A percentile compares a stretch with the other conserved stretches of the same genome.
phyloP scores from a whole-genome alignment of 495 filamentous ascomycete species.

The Trypethelium eluteriae region DNA sequence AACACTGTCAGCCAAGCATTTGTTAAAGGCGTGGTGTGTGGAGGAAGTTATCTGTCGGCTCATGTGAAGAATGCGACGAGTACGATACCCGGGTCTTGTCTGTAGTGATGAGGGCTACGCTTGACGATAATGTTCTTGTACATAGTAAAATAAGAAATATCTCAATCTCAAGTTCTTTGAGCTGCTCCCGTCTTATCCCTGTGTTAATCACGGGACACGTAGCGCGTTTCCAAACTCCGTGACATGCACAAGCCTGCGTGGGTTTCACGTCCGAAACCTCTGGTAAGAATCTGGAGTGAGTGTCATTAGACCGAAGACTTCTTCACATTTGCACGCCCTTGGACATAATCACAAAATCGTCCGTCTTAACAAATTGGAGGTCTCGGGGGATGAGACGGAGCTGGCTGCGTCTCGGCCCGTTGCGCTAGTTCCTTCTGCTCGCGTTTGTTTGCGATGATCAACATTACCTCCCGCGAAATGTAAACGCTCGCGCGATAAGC shows the following conservation, averaged over 20 bases:
- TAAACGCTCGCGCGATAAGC: slow-evolving; percentile 26
- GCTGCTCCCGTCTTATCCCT: neutral
- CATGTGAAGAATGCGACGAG: slow-evolving; percentile 6
- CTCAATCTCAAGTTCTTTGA: no score
- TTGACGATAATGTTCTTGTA: no score
- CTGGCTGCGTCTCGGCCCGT: neutral
- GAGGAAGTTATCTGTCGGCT: slow-evolving; percentile 16
- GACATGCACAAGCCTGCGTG: neutral
- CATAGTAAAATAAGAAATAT: no score
- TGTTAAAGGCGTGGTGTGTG: slow-evolving; percentile 50
- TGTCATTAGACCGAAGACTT: neutral
- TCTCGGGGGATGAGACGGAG: neutral
- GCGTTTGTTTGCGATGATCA: slow-evolving; percentile 5
- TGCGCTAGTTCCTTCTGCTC: neutral
- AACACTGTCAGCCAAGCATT: slow-evolving; percentile 54
- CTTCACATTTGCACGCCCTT: neutral
- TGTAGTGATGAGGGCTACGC: neutral
- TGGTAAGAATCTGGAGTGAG: neutral
- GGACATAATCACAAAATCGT: neutral
- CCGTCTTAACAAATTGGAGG: neutral
- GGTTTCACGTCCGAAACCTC: neutral
- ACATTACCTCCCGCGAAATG: neutral
- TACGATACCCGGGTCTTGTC: slow-evolving; percentile 3
- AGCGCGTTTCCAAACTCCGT: no score
- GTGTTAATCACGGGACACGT: neutral